Evolutionary conservation across 306 rosid genomes (phyloP).

Genomic region (Ormosia semicastrata): DNA sequence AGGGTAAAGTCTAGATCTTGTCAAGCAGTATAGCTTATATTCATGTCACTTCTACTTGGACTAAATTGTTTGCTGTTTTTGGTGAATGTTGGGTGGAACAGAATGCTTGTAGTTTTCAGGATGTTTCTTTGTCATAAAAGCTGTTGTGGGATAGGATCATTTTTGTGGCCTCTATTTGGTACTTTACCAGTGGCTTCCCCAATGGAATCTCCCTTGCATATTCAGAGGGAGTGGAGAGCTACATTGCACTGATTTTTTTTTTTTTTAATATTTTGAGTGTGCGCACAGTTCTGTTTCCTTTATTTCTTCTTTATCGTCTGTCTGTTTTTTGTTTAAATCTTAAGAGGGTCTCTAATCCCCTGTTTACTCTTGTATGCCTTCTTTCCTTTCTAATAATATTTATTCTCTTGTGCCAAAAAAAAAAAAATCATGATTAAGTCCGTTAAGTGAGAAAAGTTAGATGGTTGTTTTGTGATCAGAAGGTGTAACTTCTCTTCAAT

Average conservation of each 20-base stretch:
- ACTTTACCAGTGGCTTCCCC: neutral
- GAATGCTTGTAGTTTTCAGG: neutral
- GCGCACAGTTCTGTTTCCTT: neutral
- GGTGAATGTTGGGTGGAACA: too few relatives aligned
- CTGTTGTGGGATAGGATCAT: neutral
- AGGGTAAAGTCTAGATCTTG: too few relatives aligned
- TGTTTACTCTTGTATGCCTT: neutral
- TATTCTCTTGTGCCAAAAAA: too few relatives aligned
- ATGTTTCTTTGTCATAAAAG: neutral
- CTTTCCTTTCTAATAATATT: too few relatives aligned
- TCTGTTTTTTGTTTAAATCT: neutral
- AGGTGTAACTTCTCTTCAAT: too few relatives aligned
- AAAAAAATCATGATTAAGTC: too few relatives aligned
- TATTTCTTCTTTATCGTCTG: neutral
- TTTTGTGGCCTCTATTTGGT: neutral
- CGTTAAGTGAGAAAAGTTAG: too few relatives aligned
- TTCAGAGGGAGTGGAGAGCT: neutral
- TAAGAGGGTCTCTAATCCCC: neutral
- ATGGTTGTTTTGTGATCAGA: too few relatives aligned
- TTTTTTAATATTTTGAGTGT: neutral
- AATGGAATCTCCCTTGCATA: neutral
- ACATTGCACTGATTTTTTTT: neutral
- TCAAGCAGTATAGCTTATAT: too few relatives aligned
- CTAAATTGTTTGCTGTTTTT: too few relatives aligned
- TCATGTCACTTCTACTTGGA: too few relatives aligned